Evolutionary conservation across 2,329 filamentous ascomycete species (phyloP).

Genomic region (Massarina eburnea): DNA sequence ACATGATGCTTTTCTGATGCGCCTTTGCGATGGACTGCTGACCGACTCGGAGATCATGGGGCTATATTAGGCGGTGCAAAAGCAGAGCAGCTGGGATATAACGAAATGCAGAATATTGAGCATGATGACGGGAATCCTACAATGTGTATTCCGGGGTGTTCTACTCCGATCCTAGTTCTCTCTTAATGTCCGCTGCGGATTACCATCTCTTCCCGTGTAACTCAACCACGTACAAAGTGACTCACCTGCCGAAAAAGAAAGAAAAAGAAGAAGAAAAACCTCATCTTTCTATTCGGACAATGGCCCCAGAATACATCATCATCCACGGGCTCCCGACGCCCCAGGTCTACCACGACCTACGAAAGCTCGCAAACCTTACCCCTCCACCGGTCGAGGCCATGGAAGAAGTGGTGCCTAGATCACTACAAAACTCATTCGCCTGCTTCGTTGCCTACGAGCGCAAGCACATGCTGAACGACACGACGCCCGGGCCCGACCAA

Average conservation of each 20-base stretch:
- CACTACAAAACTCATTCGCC: constrained; percentile 28
- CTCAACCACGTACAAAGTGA: neutral
- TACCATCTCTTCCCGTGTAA: neutral
- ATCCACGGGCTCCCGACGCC: constrained; percentile 29
- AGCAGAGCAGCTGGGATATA: no score
- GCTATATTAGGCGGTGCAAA: no score
- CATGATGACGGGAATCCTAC: no score
- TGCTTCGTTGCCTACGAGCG: constrained; percentile 30
- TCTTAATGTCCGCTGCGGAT: neutral
- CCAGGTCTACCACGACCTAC: constrained; percentile 34
- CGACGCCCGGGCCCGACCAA: constrained; percentile 20
- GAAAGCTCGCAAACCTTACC: constrained; percentile 31
- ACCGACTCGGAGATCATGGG: no score
- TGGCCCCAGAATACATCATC: constrained; percentile 23
- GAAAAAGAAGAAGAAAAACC: no score
- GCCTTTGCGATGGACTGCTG: no score
- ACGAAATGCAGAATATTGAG: no score
- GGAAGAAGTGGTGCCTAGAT: constrained; percentile 24
- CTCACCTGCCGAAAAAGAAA: no score
- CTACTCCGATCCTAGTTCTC: neutral
- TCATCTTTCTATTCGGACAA: neutral
- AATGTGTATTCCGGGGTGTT: neutral
- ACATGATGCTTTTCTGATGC: no score
- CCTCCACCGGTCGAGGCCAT: constrained; percentile 28
- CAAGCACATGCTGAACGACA: constrained; percentile 22